Conservation (phyloP, 2,329 filamentous ascomycete genomes). For the Chaetomium sp. region DNA sequence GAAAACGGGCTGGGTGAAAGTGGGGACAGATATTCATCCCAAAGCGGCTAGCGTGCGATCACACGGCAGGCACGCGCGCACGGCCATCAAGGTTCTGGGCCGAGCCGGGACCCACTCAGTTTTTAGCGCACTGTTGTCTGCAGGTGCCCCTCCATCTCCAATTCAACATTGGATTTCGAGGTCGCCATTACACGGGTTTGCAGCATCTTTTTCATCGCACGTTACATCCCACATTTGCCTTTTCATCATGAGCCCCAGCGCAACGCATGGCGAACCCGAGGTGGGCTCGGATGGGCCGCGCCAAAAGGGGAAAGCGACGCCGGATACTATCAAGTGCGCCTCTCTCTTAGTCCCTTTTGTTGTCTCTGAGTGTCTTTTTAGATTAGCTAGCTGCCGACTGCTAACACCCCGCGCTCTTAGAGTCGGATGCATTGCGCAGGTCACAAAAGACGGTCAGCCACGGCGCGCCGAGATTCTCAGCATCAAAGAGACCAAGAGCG, state of each 20-base stretch:
- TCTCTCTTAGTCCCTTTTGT: not conserved
- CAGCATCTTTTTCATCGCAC: conserved; percentile 17
- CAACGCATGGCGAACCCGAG: conserved; percentile 43
- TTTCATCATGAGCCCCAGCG: conserved; percentile 45
- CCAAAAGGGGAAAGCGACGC: conserved; percentile 74
- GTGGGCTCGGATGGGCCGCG: conserved; percentile 53
- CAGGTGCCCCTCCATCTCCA: not conserved
- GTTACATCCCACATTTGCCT: conserved; percentile 14
- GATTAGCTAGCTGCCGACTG: not conserved
- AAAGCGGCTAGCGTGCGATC: not conserved
- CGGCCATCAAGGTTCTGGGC: conserved; percentile 6
- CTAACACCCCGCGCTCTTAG: conserved; percentile 21
- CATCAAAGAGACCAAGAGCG: conserved; percentile 82
- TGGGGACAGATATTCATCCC: not conserved
- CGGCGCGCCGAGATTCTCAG: conserved; percentile 95
- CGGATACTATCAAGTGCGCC: conserved; percentile 68
- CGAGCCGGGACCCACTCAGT: not conserved
- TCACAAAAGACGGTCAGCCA: conserved; percentile 68
- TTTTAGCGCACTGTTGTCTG: conserved; percentile 1
- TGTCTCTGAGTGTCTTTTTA: not conserved
- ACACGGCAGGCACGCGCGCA: not conserved
- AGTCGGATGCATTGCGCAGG: conserved; percentile 55
- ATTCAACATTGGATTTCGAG: not conserved
- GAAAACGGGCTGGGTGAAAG: no score
- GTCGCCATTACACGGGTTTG: not conserved